phyloP scores from a whole-genome alignment of 2,329 filamentous ascomycete species.

The Exophiala sp. region DNA sequence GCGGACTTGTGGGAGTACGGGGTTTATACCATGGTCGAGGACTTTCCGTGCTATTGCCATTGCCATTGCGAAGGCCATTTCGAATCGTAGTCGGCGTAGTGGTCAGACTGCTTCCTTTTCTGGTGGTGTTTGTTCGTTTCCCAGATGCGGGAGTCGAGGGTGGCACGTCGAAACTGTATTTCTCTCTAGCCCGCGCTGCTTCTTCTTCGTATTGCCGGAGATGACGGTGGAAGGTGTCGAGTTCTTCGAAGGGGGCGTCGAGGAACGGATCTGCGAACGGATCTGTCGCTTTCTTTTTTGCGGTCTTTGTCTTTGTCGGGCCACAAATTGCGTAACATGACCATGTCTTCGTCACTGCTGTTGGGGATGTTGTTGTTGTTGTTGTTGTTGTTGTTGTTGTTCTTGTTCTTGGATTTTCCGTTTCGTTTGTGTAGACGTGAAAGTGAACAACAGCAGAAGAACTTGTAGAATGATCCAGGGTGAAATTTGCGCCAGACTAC shows the following conservation, averaged over 20 bases:
- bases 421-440: too few species aligned
- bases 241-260: not conserved
- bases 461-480: not conserved
- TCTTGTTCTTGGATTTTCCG: too few species aligned
- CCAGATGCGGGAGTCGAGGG: not conserved
- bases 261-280: not conserved
- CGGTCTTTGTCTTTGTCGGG: not conserved
- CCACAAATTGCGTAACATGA: not conserved
- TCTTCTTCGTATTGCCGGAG: slow-evolving; percentile 17
- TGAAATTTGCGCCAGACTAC: slow-evolving; percentile 13
- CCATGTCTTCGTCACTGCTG: not conserved
- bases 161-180: slow-evolving; percentile 10
- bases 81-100: too few species aligned
- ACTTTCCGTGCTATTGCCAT: not conserved
- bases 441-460: too few species aligned
- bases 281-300: not conserved
- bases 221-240: slow-evolving; percentile 10
- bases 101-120: slow-evolving; percentile 2
- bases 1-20: not conserved
- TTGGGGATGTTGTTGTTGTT: slow-evolving; percentile 9
- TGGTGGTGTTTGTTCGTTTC: not conserved
- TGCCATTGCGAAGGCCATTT: not conserved
- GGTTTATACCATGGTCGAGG: slow-evolving; percentile 5
- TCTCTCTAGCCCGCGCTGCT: slow-evolving; percentile 7
- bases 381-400: too few species aligned